Conservation (phyloP, 495 filamentous ascomycete species). For the Chaetomium cochliodes region DNA sequence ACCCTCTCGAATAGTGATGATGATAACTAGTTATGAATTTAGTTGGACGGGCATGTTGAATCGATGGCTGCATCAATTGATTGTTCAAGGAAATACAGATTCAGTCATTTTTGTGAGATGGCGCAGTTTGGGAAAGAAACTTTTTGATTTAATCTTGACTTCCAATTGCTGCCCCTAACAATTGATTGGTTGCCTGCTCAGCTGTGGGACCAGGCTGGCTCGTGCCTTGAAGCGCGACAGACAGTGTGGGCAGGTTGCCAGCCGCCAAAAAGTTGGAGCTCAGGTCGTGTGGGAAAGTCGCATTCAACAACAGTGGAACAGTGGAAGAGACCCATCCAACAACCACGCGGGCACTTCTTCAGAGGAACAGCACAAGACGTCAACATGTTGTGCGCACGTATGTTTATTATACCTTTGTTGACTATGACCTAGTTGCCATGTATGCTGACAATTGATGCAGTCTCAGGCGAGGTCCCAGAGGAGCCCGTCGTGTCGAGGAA, state of each 20-base stretch:
- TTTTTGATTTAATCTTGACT: too few species aligned
- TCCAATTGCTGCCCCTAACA: too few species aligned
- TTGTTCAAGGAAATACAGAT: too few species aligned
- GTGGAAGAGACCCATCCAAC: neutral
- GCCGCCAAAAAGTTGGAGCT: constrained; percentile 32
- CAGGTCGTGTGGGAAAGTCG: constrained; percentile 4
- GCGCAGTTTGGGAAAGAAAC: too few species aligned
- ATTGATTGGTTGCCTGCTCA: neutral
- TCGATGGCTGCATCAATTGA: too few species aligned
- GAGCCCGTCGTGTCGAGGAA: constrained; percentile 91
- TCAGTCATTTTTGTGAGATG: too few species aligned
- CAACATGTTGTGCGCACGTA: constrained; percentile 75
- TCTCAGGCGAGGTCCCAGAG: constrained; percentile 96
- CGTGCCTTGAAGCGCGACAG: constrained; percentile 15
- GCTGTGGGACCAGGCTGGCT: neutral
- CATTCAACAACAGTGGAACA: constrained; percentile 13
- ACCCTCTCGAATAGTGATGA: too few species aligned
- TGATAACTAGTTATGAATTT: too few species aligned
- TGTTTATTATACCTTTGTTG: neutral
- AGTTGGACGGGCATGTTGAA: too few species aligned
- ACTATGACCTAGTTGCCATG: neutral
- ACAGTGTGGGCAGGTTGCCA: too few species aligned
- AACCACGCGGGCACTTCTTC: too few species aligned
- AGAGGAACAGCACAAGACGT: constrained; percentile 3
- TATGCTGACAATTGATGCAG: constrained; percentile 47